Evolutionary conservation across 1,284 basidiomycete genomes (phyloP), one percentile per base, ranked within the genome.

Genomic region (Apiotrichum domesticum): DNA sequence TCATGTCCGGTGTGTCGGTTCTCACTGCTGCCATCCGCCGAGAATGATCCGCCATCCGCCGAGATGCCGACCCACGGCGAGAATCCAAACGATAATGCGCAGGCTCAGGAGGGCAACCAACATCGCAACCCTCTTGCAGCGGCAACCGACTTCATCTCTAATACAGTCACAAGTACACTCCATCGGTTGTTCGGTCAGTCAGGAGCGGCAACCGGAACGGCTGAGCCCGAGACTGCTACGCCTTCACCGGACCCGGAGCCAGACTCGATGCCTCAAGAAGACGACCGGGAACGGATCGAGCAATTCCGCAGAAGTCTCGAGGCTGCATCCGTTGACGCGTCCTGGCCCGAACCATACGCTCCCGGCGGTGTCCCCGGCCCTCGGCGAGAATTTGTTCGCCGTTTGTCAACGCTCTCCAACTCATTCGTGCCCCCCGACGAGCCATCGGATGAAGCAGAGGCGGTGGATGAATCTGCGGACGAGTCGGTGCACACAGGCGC

Each of bases 1-100:
- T 71, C 72, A 5, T 77, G 75, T 63, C 75, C 75, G 0, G 73
- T 75, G 7, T 77, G 75, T 51, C 74, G 74, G 29, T 74, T 74
- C 63, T 74, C 74, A 0, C 66, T 75, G 2, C 71, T 75, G 0
- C 67, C 72, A 0, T 66, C 66, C 42, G 66, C 67, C n/a, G 63
- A 52, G 11, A 63, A 64, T 39, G 37, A 8, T 39, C 51, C 52
- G 15, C 37, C 14, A 9, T 9, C 9, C 37, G 10, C 34, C 8
- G 21, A 21, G 21, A 21, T 21, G 21, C 21, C 21, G 21, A 21
- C 21, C 21, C 21, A 21, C 21, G 21, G 21, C 21, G 21, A 21
- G 21, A 21, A 21, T 21, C 21, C 21, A 21, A 21, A 21, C 21
- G 21, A 21, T 21, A 21, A 21, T 21, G 21, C 21, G 21, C 21